Percentiles rank a stretch among this genome's conserved stretches.
These are phyloP conservation scores for Bruguiera gymnorhiza DNA, from an alignment of 345 rosid genomes.

Conservation along the genomic window DNA sequence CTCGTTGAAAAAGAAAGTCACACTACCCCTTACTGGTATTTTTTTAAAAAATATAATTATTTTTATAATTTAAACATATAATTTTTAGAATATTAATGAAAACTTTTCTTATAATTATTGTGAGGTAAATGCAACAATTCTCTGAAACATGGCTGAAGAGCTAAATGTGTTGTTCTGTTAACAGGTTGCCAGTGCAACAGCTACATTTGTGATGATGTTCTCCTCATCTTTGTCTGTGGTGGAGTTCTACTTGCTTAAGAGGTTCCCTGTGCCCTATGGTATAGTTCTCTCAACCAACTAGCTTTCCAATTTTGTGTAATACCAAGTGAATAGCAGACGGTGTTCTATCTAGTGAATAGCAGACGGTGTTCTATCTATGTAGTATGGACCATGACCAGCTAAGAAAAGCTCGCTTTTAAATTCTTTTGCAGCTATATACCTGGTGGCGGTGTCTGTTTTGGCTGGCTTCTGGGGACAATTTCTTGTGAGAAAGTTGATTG, in stretches of 20 bases:
- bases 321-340: neutral
- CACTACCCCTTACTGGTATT: too few species aligned
- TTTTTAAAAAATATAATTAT: too few species aligned
- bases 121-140: too few species aligned
- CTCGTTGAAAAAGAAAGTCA: neutral
- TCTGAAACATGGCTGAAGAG: too few species aligned
- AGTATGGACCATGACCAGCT: neutral
- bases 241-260: conserved; percentile 82
- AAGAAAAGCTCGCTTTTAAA: neutral
- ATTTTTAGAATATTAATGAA: too few species aligned
- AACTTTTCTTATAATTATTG: too few species aligned
- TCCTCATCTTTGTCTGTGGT: conserved; percentile 93
- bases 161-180: neutral
- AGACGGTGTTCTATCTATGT: neutral
- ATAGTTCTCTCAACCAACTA: neutral
- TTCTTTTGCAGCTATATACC: conserved; percentile 56
- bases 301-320: neutral
- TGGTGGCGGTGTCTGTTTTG: conserved; percentile 52
- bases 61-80: too few species aligned
- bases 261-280: conserved; percentile 94
- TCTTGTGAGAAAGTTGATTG: conserved; percentile 56
- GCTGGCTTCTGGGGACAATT: conserved; percentile 95
- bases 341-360: neutral
- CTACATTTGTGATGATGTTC: conserved; percentile 96
- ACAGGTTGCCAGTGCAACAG: conserved; percentile 96